Conservation (phyloP, 768 basidiomycete genomes). For the Lactarius tabidus region DNA sequence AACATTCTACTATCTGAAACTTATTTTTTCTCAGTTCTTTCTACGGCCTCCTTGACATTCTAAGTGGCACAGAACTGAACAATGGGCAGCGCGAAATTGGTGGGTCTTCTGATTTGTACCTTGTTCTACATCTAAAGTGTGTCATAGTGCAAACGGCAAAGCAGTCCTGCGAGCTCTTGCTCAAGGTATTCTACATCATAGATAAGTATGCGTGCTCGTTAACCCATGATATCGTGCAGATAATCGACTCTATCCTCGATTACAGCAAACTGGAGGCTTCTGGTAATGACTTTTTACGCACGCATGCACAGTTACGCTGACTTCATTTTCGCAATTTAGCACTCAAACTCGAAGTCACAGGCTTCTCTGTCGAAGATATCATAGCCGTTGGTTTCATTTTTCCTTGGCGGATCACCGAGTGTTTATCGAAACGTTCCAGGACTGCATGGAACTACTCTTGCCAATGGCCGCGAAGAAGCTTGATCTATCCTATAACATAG, state of each 20-base stretch:
- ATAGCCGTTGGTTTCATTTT: constrained; percentile 49
- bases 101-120: constrained; percentile 24
- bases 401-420: no score
- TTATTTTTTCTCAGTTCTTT: constrained; percentile 45
- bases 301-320: constrained; percentile 1
- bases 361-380: constrained; percentile 65
- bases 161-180: constrained; percentile 67
- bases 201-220: background rate
- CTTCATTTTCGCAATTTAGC: constrained; percentile 37
- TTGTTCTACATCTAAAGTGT: background rate
- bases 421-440: constrained; percentile 36
- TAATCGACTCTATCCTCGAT: constrained; percentile 75
- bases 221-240: constrained; percentile 36
- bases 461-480: constrained; percentile 74
- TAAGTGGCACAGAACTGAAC: constrained; percentile 67
- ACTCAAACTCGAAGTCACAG: constrained; percentile 63
- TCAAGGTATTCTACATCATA: constrained; percentile 45
- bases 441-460: constrained; percentile 72
- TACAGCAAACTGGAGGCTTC: constrained; percentile 79
- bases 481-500: constrained; percentile 69
- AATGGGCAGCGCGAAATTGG: constrained; percentile 67
- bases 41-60: constrained; percentile 70
- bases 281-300: constrained; percentile 35
- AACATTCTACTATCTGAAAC: background rate
- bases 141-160: constrained; percentile 67